These are phyloP conservation scores for Amanita pallidorosea DNA, from an alignment of 768 basidiomycete species.

Conservation along the genomic window DNA sequence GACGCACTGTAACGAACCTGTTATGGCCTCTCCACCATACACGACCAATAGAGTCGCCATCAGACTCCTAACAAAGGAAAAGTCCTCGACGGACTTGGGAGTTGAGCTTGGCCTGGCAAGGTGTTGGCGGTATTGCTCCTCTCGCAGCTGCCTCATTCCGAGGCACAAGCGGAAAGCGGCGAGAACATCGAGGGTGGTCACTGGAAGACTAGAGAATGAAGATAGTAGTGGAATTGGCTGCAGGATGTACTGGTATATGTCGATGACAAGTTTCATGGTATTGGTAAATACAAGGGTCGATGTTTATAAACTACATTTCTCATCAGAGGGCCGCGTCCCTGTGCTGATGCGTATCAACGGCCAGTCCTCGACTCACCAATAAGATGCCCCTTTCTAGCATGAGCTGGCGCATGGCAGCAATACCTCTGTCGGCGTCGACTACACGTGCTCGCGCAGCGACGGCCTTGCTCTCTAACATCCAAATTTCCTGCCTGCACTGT, in stretches of 20 bases:
- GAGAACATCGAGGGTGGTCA: slow-evolving; percentile 57
- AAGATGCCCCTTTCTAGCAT: slow-evolving; percentile 2
- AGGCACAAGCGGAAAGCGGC: slow-evolving; percentile 64
- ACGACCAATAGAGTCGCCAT: slow-evolving; percentile 55
- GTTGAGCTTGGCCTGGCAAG: slow-evolving; percentile 22
- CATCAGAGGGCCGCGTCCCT: background rate
- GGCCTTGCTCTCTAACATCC: slow-evolving; percentile 2
- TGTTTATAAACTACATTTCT: background rate
- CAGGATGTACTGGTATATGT: slow-evolving; percentile 41
- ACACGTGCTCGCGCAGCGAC: background rate
- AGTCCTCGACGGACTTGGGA: slow-evolving; percentile 27
- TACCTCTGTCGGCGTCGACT: slow-evolving; percentile 1
- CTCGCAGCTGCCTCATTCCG: slow-evolving; percentile 56
- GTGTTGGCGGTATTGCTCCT: slow-evolving; percentile 34
- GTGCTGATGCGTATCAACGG: background rate
- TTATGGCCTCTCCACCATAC: slow-evolving; percentile 69
- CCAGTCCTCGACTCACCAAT: background rate
- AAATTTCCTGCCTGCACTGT: slow-evolving; percentile 1
- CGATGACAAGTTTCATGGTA: slow-evolving; percentile 30
- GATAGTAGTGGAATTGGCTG: slow-evolving; percentile 50
- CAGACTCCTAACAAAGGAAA: slow-evolving; percentile 48
- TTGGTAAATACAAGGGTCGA: background rate
- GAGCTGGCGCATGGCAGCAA: background rate
- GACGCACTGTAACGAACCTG: slow-evolving; percentile 26
- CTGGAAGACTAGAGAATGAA: slow-evolving; percentile 48